Evolutionary conservation across 352 stramenopile genomes (phyloP).

Genomic region (Plasmopara viticola): DNA sequence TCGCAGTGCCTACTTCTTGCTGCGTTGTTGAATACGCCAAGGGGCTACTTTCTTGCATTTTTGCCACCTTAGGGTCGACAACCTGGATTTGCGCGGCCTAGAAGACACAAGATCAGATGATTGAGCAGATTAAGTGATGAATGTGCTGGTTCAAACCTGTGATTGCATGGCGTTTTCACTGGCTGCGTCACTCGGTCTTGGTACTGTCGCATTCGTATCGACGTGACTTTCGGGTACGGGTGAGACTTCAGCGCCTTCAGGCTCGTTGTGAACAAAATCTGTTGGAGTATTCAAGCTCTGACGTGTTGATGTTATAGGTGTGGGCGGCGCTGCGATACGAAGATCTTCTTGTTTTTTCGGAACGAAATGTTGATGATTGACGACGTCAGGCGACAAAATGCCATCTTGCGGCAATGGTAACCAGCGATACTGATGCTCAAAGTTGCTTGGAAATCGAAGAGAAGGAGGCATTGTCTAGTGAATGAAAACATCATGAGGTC

Average conservation of each 20-base stretch:
- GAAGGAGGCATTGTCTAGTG: constrained; percentile 36
- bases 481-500: not conserved
- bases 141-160: constrained; percentile 20
- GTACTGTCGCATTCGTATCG: not conserved
- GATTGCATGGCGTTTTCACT: constrained; percentile 17
- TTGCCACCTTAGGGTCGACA: constrained; percentile 4
- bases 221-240: not conserved
- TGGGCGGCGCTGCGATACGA: constrained; percentile 15
- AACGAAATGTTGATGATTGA: constrained; percentile 1
- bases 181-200: constrained; percentile 21
- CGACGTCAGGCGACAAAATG: constrained; percentile 1
- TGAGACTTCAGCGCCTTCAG: not conserved
- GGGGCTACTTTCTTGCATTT: constrained; percentile 8
- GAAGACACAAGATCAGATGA: not conserved
- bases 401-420: constrained; percentile 17
- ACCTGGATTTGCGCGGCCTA: not conserved
- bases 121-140: not conserved
- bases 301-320: not conserved
- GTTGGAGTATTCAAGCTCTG: constrained; percentile 10
- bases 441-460: constrained; percentile 28
- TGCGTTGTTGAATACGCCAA: constrained; percentile 4
- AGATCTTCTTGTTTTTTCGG: constrained; percentile 18
- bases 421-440: constrained; percentile 30
- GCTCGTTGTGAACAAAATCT: constrained; percentile 2
- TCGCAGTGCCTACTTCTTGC: constrained; percentile 8